These are phyloP conservation scores for Moniliella sp. DNA, from an alignment of 1,284 basidiomycete species.

Conservation along the genomic window DNA sequence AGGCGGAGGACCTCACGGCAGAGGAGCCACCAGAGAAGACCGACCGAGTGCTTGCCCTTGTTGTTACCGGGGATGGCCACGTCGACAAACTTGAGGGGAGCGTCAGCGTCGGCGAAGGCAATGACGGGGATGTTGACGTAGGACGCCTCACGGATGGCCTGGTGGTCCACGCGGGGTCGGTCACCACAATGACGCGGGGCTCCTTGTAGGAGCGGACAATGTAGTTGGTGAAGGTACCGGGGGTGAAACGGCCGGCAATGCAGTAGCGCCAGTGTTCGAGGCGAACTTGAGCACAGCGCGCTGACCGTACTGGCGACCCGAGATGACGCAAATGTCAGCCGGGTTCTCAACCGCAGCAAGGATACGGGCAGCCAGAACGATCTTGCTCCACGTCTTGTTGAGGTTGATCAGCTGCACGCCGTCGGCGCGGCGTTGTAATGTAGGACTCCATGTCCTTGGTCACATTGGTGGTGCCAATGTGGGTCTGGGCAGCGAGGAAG, in stretches of 20 bases:
- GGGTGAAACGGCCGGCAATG: conserved; percentile 95
- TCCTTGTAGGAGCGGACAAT: conserved; percentile 99
- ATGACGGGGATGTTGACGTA: conserved; percentile 99
- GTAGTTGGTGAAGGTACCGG: conserved; percentile 91
- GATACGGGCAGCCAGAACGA: conserved; percentile 37
- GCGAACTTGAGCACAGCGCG: conserved; percentile 96
- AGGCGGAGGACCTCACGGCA: conserved; percentile 90
- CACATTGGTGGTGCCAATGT: conserved; percentile 74
- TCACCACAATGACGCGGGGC: conserved; percentile 88
- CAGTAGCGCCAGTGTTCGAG: conserved; percentile 87
- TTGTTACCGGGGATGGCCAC: conserved; percentile 97
- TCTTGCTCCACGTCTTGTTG: conserved; percentile 98
- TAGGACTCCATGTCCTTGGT: conserved; percentile 96
- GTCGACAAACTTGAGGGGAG: conserved; percentile 86
- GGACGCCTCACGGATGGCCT: conserved; percentile 96
- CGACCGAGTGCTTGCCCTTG: conserved; percentile 89
- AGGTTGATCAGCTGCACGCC: conserved; percentile 93
- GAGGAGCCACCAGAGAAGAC: conserved; percentile 96
- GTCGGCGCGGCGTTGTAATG: conserved; percentile 85
- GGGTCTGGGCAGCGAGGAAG: conserved; percentile 79
- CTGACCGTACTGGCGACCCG: conserved; percentile 91
- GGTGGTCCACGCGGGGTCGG: conserved; percentile 98
- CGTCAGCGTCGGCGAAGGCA: conserved; percentile 92
- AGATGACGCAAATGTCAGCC: conserved; percentile 89
- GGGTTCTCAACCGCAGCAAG: conserved; percentile 63